A percentile compares a stretch with the other conserved stretches of the same genome.
phyloP scores from a whole-genome alignment of 192 early-diverging fungal species.

The Coemansia pectinata region DNA sequence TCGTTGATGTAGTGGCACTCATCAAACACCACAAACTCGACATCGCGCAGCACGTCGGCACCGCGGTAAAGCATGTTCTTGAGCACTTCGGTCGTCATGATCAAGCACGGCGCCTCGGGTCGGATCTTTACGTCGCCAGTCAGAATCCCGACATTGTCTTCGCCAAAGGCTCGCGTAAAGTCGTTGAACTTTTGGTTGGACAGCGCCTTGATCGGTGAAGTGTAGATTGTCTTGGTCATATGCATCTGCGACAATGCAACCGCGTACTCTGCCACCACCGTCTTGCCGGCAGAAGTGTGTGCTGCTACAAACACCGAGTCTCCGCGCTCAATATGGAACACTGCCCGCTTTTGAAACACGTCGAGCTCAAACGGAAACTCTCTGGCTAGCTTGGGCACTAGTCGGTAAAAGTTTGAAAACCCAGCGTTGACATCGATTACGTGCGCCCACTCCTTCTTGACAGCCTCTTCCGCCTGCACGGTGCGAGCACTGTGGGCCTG shows the following conservation, averaged over 20 bases:
- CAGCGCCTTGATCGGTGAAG: conserved; percentile 98
- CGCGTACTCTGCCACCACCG: conserved; percentile 98
- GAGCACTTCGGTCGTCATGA: conserved; percentile 99
- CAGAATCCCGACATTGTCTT: conserved; percentile 91
- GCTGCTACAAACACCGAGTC: conserved; percentile 98
- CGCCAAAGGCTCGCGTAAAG: conserved; percentile 82
- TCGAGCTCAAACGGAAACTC: conserved; percentile 94
- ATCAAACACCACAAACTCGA: conserved; percentile 99
- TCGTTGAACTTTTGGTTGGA: conserved; percentile 99
- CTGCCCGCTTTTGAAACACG: conserved; percentile 94
- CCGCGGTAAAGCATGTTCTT: conserved; percentile 97
- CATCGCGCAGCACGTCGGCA: conserved; percentile 93
- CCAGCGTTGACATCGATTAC: conserved; percentile 82
- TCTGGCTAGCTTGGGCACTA: conserved; percentile 88
- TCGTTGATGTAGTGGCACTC: conserved; percentile 99
- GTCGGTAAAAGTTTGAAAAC: conserved; percentile 86
- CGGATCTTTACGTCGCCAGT: conserved; percentile 98
- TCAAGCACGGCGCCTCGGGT: conserved; percentile 93
- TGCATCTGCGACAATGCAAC: conserved; percentile 92
- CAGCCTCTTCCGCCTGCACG: background rate
- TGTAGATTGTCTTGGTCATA: conserved; percentile 95
- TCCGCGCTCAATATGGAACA: conserved; percentile 93
- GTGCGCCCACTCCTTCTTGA: conserved; percentile 85
- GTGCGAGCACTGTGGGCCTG: background rate
- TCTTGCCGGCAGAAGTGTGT: conserved; percentile 98